Evolutionary conservation across 805 yeast species (phyloP), one percentile per base, ranked within the genome.

Genomic region (Barnettozyma californica): DNA sequence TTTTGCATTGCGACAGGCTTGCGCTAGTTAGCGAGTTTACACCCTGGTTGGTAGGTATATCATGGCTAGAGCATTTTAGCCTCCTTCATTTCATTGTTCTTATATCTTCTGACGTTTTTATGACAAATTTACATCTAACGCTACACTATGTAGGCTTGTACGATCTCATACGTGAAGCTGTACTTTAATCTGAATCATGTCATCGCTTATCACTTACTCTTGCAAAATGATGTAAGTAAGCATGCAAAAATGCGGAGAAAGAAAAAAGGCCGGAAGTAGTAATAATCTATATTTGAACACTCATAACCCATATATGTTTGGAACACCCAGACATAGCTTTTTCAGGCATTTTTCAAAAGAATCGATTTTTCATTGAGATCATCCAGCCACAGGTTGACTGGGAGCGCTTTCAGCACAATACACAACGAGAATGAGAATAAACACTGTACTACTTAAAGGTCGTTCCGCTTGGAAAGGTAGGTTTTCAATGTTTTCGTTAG

Each of bases 381-480:
- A 35, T 4, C 8, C 8, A 8, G 6, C 7, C n/a, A 11, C n/a
- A 8, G 7, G 33, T 29, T 3, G n/a, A 16, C 16, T 29, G 11
- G 33, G 38, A 18, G 9, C 25, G 5, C 18, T 35, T 20, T 16
- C 21, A 35, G 5, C 38, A 9, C 5, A 7, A 34, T 10, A 9
- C 48, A 55, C 14, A 45, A 21, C 16, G 14, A n/a, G 14, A 10
- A 73, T 73, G 78, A 71, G 71, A 65, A 55, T 68, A 31, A 53
- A 74, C 23, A 54, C 73, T 26, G 58, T 66, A 19, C 56, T 69
- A 16, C 62, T 78, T 41, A 71, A 75, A 20, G 59, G 61, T n/a
- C 72, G 84, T 48, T 76, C 84, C 0, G 80, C 77, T 0, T 80
- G 84, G 84, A 80, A 80, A 61, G 84, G 71, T 66, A 53, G 13